Evolutionary conservation across 768 basidiomycete genomes (phyloP), one percentile per base, ranked within the genome.

Genomic region (Suillus hirtellus): DNA sequence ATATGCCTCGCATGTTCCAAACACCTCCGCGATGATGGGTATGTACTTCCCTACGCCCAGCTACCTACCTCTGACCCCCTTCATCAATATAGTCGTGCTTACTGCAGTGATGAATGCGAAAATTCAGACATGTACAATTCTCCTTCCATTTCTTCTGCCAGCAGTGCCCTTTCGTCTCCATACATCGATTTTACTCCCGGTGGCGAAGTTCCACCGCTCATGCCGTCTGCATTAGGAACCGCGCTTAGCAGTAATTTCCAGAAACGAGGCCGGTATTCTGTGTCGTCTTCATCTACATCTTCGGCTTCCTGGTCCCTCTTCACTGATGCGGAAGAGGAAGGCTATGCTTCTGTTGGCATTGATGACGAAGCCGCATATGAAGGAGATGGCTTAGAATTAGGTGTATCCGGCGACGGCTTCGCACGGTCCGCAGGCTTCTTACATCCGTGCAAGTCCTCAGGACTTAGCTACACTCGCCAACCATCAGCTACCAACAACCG

Each of bases 1-100:
- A 81, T 87, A 70, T 92, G 90, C 72, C 81, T 92, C 63, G 78
- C 82, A 60, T 92, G 90, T 72, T 88, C 89, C 60, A 86, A 83
- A 74, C 84, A 84, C 61, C 81, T 90, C 68, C 72, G 75, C 66
- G 85, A 83, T 74, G 85, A 87, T 73, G 84, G 83, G 88, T 89
- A 80, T 66, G 82, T 76, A 61, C 55, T 66, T 60, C 67, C 67
- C 66, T 59, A 60, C 35, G 38, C 9, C 56, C 56, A 42, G 40
- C 5, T 31, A 14, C 63, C 42, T 61, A 52, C 14, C 40, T 46
- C 61, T 65, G 59, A 49, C 67, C 64, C 71, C 63, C 66, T 68
- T 63, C 40, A 61, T 50, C 27, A 15, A 27, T 69, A 60, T 64
- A 89, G 89, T 62, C 84, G 81, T 63, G 83, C 86, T 0, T 92